phyloP scores from a whole-genome alignment of 2,329 filamentous ascomycete genomes.

The Hymenoscyphus fraxineus region DNA sequence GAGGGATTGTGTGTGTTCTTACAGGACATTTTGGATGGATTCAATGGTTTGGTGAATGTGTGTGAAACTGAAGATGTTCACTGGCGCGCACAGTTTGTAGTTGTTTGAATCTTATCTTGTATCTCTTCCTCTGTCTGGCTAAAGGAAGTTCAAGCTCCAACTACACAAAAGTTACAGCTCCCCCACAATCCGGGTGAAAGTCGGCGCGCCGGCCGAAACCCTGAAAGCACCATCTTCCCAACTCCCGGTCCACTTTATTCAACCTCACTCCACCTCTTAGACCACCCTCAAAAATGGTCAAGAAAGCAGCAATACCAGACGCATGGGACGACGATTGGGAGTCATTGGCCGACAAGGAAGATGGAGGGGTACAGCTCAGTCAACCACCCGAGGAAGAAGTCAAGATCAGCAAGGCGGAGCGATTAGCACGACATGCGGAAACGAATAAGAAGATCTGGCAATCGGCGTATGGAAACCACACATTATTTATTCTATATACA shows the following conservation, averaged over 20 bases:
- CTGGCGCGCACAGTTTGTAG: too few relatives aligned
- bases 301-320: slow-evolving; percentile 55
- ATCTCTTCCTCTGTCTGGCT: too few relatives aligned
- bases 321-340: slow-evolving; percentile 95
- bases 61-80: not conserved
- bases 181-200: slow-evolving; percentile 7
- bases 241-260: slow-evolving; percentile 1
- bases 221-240: not conserved
- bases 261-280: not conserved
- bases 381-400: slow-evolving; percentile 22
- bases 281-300: slow-evolving; percentile 28
- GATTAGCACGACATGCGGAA: slow-evolving; percentile 75
- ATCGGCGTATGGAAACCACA: slow-evolving; percentile 61
- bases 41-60: not conserved
- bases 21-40: slow-evolving; percentile 22
- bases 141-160: too few relatives aligned
- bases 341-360: slow-evolving; percentile 61
- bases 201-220: not conserved
- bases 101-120: too few relatives aligned
- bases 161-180: not conserved
- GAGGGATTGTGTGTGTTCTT: slow-evolving; percentile 16
- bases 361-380: slow-evolving; percentile 23
- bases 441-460: slow-evolving; percentile 85
- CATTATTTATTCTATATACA: not conserved
- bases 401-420: slow-evolving; percentile 68